Percentiles rank a stretch among this genome's conserved stretches.
phyloP scores from a whole-genome alignment of 108 stramenopile species.

The Aureococcus anophagefferens region DNA sequence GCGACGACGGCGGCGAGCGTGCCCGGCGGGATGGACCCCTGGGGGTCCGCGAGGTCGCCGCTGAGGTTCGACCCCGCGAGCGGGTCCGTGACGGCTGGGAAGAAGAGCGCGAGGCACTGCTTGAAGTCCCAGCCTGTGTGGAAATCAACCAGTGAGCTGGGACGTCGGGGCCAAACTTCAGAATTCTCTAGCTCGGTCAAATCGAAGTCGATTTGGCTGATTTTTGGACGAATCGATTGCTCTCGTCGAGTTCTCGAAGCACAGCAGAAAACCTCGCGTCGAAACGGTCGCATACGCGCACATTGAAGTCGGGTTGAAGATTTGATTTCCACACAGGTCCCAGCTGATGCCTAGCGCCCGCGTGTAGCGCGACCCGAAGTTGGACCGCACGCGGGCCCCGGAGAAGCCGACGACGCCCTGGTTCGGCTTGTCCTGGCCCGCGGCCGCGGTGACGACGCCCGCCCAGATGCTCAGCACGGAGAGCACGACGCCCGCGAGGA shows the following conservation, averaged over 20 bases:
- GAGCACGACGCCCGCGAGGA: constrained; percentile 23
- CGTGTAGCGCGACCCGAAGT: constrained; percentile 7
- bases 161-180: too few species aligned
- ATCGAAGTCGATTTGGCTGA: too few species aligned
- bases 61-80: constrained; percentile 44
- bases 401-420: constrained; percentile 13
- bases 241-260: too few species aligned
- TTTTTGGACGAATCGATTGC: too few species aligned
- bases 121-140: constrained; percentile 21
- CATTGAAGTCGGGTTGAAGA: too few species aligned
- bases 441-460: constrained; percentile 14
- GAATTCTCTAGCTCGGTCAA: too few species aligned
- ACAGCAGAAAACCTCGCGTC: too few species aligned
- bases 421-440: constrained; percentile 9
- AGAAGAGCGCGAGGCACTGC: constrained; percentile 34
- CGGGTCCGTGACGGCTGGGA: constrained; percentile 40
- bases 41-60: constrained; percentile 33
- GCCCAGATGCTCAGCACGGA: constrained; percentile 19
- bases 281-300: too few species aligned
- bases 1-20: constrained; percentile 19
- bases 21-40: constrained; percentile 37
- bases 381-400: constrained; percentile 15
- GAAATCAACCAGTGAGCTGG: too few species aligned
- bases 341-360: constrained; percentile 26
- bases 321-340: too few species aligned